Percentiles rank a stretch among this genome's conserved stretches.
phyloP scores from a whole-genome alignment of 768 basidiomycete genomes.

The Fibroporia radiculosa region DNA sequence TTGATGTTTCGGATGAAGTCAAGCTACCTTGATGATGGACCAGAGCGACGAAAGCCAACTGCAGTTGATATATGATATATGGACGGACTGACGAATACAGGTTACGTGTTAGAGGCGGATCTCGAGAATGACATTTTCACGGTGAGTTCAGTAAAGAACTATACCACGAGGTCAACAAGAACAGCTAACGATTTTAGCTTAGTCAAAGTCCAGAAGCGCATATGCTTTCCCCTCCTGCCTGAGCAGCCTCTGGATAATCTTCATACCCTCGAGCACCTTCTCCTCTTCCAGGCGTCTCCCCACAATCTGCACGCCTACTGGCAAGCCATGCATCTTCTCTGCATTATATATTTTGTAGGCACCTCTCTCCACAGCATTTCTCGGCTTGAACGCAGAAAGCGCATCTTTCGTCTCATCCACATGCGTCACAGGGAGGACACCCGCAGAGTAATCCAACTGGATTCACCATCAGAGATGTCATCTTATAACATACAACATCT shows the following conservation, averaged over 20 bases:
- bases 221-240: constrained; percentile 14
- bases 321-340: constrained; percentile 36
- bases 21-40: too few relatives aligned
- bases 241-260: constrained; percentile 27
- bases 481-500: not conserved
- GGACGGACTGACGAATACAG: too few relatives aligned
- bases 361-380: constrained; percentile 30
- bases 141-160: too few relatives aligned
- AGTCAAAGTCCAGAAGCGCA: constrained; percentile 6
- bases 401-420: constrained; percentile 30
- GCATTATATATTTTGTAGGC: constrained; percentile 36
- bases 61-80: too few relatives aligned
- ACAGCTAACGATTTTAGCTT: too few relatives aligned
- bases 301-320: constrained; percentile 37
- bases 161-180: too few relatives aligned
- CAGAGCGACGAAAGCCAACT: too few relatives aligned
- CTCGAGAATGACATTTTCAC: too few relatives aligned
- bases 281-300: constrained; percentile 41
- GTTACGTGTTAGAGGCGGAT: too few relatives aligned
- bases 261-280: constrained; percentile 39
- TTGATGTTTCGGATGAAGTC: too few relatives aligned
- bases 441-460: constrained; percentile 40
- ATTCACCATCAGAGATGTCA: not conserved
- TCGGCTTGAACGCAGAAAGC: constrained; percentile 20
- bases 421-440: constrained; percentile 38